These are phyloP conservation scores for Sclerotiophoma versabilis DNA, from an alignment of 2,329 filamentous ascomycete species.

Conservation along the genomic window DNA sequence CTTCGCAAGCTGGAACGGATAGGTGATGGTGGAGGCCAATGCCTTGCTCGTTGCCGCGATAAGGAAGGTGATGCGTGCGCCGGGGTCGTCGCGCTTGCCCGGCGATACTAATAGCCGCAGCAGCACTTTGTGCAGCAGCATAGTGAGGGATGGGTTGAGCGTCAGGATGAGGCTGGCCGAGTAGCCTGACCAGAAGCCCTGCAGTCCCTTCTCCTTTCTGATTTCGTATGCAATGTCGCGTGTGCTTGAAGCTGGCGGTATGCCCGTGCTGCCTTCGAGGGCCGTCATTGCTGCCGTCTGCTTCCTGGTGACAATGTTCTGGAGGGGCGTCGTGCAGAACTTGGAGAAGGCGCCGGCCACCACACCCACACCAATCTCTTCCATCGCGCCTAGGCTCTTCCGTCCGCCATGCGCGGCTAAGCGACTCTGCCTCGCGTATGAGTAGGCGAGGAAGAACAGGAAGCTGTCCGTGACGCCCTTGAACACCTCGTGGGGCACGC, in stretches of 20 bases:
- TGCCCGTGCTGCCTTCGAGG: slow-evolving; percentile 43
- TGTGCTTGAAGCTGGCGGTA: slow-evolving; percentile 47
- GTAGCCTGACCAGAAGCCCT: slow-evolving; percentile 88
- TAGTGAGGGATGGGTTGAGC: slow-evolving; percentile 85
- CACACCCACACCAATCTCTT: slow-evolving; percentile 78
- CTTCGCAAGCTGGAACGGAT: slow-evolving; percentile 87
- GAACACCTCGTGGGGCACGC: slow-evolving; percentile 52
- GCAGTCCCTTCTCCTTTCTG: slow-evolving; percentile 70
- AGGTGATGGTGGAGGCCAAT: slow-evolving; percentile 77
- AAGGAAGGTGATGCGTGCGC: slow-evolving; percentile 65
- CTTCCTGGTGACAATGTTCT: slow-evolving; percentile 82
- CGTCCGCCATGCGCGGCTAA: slow-evolving; percentile 34
- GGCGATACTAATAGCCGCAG: slow-evolving; percentile 66
- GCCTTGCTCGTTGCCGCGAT: slow-evolving; percentile 81
- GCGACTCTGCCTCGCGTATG: slow-evolving; percentile 58
- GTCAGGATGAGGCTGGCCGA: slow-evolving; percentile 80
- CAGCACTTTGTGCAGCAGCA: slow-evolving; percentile 79
- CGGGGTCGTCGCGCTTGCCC: slow-evolving; percentile 60
- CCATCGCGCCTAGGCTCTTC: slow-evolving; percentile 64
- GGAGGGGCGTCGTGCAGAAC: slow-evolving; percentile 78
- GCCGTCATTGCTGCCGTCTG: slow-evolving; percentile 70
- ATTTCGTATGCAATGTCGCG: slow-evolving; percentile 70
- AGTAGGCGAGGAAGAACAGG: slow-evolving; percentile 86
- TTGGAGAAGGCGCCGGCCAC: slow-evolving; percentile 77
- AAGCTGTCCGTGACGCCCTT: slow-evolving; percentile 73